Conservation (phyloP, 768 basidiomycete species). For the Omphalotus guepiniiformis region DNA sequence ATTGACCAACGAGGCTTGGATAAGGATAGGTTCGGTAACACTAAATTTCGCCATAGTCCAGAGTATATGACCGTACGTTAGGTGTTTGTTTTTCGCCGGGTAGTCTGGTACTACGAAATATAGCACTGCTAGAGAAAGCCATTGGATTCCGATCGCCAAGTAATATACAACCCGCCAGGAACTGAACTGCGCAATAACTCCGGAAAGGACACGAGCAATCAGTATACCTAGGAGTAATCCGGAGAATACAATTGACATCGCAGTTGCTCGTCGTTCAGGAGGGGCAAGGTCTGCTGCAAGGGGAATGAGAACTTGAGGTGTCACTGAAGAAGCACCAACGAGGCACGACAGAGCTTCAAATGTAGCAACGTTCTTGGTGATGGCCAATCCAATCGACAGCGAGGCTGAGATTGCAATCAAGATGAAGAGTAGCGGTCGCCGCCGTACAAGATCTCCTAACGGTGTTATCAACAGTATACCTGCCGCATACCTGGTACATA, state of each 20-base stretch:
- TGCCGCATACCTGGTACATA: conserved; percentile 37
- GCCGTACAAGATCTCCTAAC: conserved; percentile 78
- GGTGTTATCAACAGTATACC: conserved; percentile 77
- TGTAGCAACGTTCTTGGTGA: conserved; percentile 52
- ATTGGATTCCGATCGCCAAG: conserved; percentile 51
- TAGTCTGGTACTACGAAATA: conserved; percentile 57
- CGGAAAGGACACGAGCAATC: conserved; percentile 51
- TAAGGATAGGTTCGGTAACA: conserved; percentile 54
- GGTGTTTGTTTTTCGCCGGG: conserved; percentile 45
- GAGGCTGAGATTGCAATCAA: conserved; percentile 48
- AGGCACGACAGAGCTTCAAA: conserved; percentile 71
- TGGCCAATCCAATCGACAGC: conserved; percentile 68
- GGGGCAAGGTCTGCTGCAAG: conserved; percentile 61
- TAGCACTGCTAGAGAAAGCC: conserved; percentile 33
- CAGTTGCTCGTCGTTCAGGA: conserved; percentile 49
- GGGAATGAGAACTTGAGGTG: conserved; percentile 69
- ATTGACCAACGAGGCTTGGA: conserved; percentile 46
- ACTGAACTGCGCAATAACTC: conserved; percentile 50
- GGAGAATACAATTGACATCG: conserved; percentile 51
- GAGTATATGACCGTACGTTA: conserved; percentile 50
- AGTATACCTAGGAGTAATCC: conserved; percentile 49
- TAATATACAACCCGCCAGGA: conserved; percentile 53
- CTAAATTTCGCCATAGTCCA: conserved; percentile 54
- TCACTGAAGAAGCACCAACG: conserved; percentile 63
- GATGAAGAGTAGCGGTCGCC: conserved; percentile 64